These are phyloP conservation scores for Rhizophora apiculata DNA, from an alignment of 345 rosid species.

Conservation along the genomic window DNA sequence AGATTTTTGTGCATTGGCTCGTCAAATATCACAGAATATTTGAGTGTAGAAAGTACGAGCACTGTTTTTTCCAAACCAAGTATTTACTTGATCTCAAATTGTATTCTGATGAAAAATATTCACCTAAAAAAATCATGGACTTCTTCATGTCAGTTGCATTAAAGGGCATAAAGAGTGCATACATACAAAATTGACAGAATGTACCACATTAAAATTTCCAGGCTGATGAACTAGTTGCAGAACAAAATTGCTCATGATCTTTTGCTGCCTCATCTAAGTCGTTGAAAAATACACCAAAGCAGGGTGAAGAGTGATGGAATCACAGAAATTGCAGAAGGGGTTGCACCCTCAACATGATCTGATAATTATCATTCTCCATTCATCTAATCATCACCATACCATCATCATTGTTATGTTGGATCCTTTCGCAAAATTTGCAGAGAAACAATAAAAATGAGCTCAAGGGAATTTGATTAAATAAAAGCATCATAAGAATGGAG, in stretches of 20 bases:
- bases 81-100: no score
- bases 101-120: no score
- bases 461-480: not conserved
- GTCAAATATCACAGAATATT: not conserved
- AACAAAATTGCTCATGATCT: not conserved
- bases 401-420: not conserved
- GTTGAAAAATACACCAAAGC: not conserved
- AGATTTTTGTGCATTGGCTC: not conserved
- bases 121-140: no score
- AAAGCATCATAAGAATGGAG: not conserved
- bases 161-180: no score
- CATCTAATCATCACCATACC: not conserved
- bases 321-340: not conserved
- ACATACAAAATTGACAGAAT: no score
- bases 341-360: not conserved
- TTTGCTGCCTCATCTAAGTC: not conserved
- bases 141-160: no score
- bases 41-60: not conserved
- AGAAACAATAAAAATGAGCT: not conserved
- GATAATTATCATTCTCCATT: not conserved
- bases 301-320: not conserved
- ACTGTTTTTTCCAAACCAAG: no score
- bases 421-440: conserved; percentile 10
- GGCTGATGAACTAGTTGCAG: no score
- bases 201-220: no score